Evolutionary conservation across 129 eudicot species (phyloP).

Genomic region (Artemisia tridentata): DNA sequence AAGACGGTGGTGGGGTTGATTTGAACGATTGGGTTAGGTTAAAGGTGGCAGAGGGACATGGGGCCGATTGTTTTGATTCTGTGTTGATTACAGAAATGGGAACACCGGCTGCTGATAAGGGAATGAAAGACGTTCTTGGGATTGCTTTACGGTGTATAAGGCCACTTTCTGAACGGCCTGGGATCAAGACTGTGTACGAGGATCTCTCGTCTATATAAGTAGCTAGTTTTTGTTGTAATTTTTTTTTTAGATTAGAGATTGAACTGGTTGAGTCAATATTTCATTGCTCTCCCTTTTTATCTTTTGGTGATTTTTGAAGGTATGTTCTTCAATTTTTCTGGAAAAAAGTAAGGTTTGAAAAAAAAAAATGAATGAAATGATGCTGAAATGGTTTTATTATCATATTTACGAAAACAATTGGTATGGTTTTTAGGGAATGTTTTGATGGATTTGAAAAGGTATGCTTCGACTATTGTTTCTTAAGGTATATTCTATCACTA

Average conservation of each 20-base stretch:
- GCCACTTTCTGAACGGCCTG: conserved; percentile 91
- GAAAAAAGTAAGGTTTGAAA: background rate
- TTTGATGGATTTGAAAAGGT: background rate
- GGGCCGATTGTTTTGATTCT: conserved; percentile 80
- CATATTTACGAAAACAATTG: too few relatives aligned
- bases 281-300: conserved; percentile 43
- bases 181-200: conserved; percentile 93
- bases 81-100: conserved; percentile 55
- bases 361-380: background rate
- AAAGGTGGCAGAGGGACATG: conserved; percentile 83
- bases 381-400: conserved; percentile 9
- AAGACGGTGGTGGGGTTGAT: conserved; percentile 91
- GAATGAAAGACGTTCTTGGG: conserved; percentile 86
- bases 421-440: background rate
- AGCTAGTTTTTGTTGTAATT: conserved; percentile 22
- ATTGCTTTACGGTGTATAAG: conserved; percentile 83
- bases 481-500: too few relatives aligned
- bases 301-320: conserved; percentile 8
- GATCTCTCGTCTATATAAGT: conserved; percentile 88
- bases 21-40: conserved; percentile 91
- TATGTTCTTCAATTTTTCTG: conserved; percentile 15
- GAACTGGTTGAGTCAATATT: conserved; percentile 61
- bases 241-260: conserved; percentile 20
- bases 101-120: conserved; percentile 68
- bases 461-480: too few relatives aligned